A percentile compares a stretch with the other conserved stretches of the same genome.
Evolutionary conservation across 139 green algal genomes (phyloP).

Genomic region (Chlorella sp.): DNA sequence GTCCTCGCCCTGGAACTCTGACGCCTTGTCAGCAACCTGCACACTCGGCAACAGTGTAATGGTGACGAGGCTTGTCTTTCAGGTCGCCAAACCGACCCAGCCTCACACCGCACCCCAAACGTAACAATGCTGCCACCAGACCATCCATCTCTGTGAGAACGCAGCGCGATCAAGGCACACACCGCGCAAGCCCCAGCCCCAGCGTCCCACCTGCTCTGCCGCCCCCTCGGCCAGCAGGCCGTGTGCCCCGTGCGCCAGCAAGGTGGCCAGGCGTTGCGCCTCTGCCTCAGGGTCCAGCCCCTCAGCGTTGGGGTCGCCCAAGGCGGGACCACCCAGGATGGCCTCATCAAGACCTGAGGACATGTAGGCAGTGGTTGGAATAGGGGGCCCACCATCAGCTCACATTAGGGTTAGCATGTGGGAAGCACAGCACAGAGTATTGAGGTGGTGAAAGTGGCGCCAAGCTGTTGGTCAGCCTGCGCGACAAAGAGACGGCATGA

Average conservation of each 20-base stretch:
- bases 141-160: background rate
- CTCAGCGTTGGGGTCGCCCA: background rate
- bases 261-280: constrained; percentile 57
- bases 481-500: no score
- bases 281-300: constrained; percentile 59
- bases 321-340: constrained; percentile 59
- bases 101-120: background rate
- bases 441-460: background rate
- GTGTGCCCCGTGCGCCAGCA: constrained; percentile 84
- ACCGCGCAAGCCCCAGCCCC: background rate
- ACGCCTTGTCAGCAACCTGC: background rate
- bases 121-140: background rate
- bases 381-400: background rate
- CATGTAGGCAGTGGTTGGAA: constrained; percentile 2
- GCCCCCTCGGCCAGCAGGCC: constrained; percentile 33
- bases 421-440: background rate
- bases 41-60: background rate
- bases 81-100: background rate
- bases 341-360: constrained; percentile 92
- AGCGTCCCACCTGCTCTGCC: constrained; percentile 23
- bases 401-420: background rate
- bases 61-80: background rate
- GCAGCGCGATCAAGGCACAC: background rate
- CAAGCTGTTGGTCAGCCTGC: background rate
- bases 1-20: background rate